phyloP scores from a whole-genome alignment of 768 basidiomycete genomes.

The Tricholoma terreum region DNA sequence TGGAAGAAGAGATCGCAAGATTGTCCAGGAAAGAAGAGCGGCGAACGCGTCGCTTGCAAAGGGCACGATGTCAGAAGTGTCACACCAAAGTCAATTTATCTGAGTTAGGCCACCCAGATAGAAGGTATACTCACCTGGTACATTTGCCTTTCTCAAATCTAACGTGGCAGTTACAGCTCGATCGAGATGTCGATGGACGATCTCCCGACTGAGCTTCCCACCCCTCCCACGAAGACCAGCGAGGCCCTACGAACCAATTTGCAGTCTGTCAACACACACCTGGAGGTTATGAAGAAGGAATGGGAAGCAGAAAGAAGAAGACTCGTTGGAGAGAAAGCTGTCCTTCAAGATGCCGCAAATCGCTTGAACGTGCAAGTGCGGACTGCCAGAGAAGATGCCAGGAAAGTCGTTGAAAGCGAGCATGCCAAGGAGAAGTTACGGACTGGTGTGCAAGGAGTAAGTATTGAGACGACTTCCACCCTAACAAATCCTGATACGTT shows the following conservation, averaged over 20 bases:
- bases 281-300: slow-evolving; percentile 59
- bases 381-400: slow-evolving; percentile 54
- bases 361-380: slow-evolving; percentile 62
- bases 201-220: slow-evolving; percentile 57
- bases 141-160: background rate
- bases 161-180: slow-evolving; percentile 37
- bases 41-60: slow-evolving; percentile 55
- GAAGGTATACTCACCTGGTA: slow-evolving; percentile 46
- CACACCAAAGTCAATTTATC: slow-evolving; percentile 56
- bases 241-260: slow-evolving; percentile 62
- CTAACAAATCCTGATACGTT: background rate
- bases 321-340: slow-evolving; percentile 67
- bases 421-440: slow-evolving; percentile 47
- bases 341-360: slow-evolving; percentile 67
- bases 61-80: slow-evolving; percentile 68
- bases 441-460: slow-evolving; percentile 53
- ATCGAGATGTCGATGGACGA: slow-evolving; percentile 47
- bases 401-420: slow-evolving; percentile 50
- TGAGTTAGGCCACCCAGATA: slow-evolving; percentile 44
- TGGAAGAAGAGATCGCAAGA: slow-evolving; percentile 70
- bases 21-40: slow-evolving; percentile 68
- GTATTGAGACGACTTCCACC: slow-evolving; percentile 11
- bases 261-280: slow-evolving; percentile 57
- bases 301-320: slow-evolving; percentile 69
- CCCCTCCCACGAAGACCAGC: slow-evolving; percentile 64